phyloP scores from a whole-genome alignment of 2,329 filamentous ascomycete species.

The Ophiognomonia clavigignenti-juglandacearum region DNA sequence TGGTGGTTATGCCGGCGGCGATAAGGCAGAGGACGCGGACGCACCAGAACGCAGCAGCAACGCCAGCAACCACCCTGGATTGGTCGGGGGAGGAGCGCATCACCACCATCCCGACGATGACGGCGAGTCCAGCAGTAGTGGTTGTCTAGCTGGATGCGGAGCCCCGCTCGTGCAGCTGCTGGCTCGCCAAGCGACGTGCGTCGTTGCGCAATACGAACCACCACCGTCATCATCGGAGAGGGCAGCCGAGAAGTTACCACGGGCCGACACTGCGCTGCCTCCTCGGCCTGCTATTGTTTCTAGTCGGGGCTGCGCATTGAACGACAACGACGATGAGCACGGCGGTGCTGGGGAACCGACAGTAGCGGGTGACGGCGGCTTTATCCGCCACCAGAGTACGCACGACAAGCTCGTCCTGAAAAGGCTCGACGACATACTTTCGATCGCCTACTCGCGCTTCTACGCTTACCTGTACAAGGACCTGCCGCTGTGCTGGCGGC shows the following conservation, averaged over 20 bases:
- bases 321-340: too few relatives aligned
- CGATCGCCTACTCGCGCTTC: conserved; percentile 59
- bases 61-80: too few relatives aligned
- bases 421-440: conserved; percentile 51
- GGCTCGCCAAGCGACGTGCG: conserved; percentile 17
- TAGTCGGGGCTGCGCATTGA: too few relatives aligned
- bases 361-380: too few relatives aligned
- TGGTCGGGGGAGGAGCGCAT: background rate
- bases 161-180: conserved; percentile 20
- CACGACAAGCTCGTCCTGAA: conserved; percentile 22
- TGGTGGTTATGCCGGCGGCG: too few relatives aligned
- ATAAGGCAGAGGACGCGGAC: background rate
- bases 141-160: conserved; percentile 17
- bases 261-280: background rate
- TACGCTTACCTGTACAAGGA: conserved; percentile 65
- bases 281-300: too few relatives aligned
- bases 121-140: too few relatives aligned
- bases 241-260: background rate
- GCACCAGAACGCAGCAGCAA: background rate
- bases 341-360: too few relatives aligned
- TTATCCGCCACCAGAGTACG: too few relatives aligned
- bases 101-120: background rate
- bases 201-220: conserved; percentile 10
- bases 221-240: background rate
- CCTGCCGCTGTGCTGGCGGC: conserved; percentile 63